Percentiles rank a stretch among this genome's conserved stretches.
Evolutionary conservation across 305 asterid genomes (phyloP).

Genomic region (Fraxinus paxiana): DNA sequence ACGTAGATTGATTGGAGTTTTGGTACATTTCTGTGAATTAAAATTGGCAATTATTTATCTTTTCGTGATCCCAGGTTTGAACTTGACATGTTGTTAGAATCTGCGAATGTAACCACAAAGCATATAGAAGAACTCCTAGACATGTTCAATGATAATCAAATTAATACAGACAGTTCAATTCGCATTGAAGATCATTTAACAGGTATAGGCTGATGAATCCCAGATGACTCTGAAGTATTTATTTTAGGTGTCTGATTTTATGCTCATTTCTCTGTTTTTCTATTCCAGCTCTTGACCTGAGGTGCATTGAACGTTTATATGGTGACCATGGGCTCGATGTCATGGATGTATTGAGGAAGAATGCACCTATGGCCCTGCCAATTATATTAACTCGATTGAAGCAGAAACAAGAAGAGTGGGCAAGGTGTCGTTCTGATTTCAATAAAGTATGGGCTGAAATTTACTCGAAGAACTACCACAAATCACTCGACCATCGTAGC

Average conservation of each 20-base stretch:
- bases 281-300: constrained; percentile 65
- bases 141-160: constrained; percentile 53
- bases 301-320: constrained; percentile 96
- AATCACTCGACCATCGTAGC: constrained; percentile 98
- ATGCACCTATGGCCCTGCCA: constrained; percentile 83
- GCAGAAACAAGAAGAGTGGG: constrained; percentile 98
- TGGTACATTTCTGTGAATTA: constrained; percentile 13
- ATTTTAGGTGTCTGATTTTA: constrained; percentile 24
- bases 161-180: constrained; percentile 46
- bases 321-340: constrained; percentile 99
- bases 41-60: constrained; percentile 30
- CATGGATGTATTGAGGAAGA: constrained; percentile 84
- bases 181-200: constrained; percentile 75
- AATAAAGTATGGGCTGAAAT: constrained; percentile 98
- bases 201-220: constrained; percentile 44
- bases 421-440: constrained; percentile 86
- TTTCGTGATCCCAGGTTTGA: constrained; percentile 73
- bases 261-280: constrained; percentile 29
- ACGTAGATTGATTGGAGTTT: constrained; percentile 22
- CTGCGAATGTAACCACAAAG: constrained; percentile 71
- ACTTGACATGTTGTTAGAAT: constrained; percentile 92
- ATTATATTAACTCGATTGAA: constrained; percentile 88
- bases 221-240: constrained; percentile 28
- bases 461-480: constrained; percentile 88
- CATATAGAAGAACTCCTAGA: constrained; percentile 80